Evolutionary conservation across 164 flowering plant genomes (phyloP).

Genomic region (Vitis labrusca): DNA sequence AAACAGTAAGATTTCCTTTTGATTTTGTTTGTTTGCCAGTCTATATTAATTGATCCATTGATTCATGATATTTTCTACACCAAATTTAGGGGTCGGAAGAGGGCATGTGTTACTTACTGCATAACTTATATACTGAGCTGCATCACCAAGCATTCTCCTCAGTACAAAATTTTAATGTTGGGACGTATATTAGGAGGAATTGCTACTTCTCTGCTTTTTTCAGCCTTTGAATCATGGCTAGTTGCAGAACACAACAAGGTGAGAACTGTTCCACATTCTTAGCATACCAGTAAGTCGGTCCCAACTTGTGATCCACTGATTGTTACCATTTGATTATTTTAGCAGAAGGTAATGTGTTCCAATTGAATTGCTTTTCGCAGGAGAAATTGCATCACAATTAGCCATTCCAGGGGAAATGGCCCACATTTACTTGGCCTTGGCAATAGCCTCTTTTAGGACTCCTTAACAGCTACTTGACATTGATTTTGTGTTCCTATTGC

Average conservation of each 20-base stretch:
- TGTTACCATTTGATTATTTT: too few species aligned
- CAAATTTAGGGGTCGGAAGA: constrained; percentile 84
- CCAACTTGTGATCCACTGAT: too few species aligned
- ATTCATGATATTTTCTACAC: too few species aligned
- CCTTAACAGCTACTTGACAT: too few species aligned
- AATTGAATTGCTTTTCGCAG: too few species aligned
- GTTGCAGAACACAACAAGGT: constrained; percentile 99
- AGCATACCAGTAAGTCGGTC: not conserved
- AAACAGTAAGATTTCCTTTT: constrained; percentile 68
- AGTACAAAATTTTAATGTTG: constrained; percentile 84
- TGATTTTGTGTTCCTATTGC: too few species aligned
- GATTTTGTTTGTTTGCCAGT: not conserved
- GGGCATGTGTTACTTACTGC: constrained; percentile 95
- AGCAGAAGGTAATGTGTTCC: too few species aligned
- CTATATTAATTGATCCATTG: not conserved
- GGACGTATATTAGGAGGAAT: constrained; percentile 98
- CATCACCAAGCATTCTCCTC: constrained; percentile 95
- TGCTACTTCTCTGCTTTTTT: constrained; percentile 93
- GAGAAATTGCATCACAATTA: too few species aligned
- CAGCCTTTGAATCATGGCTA: constrained; percentile 99
- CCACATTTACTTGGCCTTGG: too few species aligned
- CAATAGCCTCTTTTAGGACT: too few species aligned
- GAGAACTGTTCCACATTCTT: constrained; percentile 11
- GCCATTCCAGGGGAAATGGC: too few species aligned
- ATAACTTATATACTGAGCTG: constrained; percentile 96